A percentile compares a stretch with the other conserved stretches of the same genome.
phyloP scores from a whole-genome alignment of 345 rosid species.

The Limnanthes douglasii region DNA sequence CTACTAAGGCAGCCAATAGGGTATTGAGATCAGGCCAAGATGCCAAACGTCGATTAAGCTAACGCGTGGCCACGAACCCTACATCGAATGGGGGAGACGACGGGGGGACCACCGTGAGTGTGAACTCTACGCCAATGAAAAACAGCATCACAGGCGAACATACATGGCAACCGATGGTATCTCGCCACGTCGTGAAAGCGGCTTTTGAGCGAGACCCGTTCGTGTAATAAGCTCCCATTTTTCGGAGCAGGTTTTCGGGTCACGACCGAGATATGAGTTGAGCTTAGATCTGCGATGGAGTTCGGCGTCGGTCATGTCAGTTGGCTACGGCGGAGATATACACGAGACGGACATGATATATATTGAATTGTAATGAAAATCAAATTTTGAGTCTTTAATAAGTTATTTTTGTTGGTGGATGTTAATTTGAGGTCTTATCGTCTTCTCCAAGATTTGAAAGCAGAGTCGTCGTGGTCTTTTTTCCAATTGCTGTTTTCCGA shows the following conservation, averaged over 20 bases:
- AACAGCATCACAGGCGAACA: constrained; percentile 55
- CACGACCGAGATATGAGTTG: neutral
- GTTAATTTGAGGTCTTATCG: no score
- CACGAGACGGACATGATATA: no score
- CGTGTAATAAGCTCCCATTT: constrained; percentile 7
- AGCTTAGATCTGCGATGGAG: constrained; percentile 14
- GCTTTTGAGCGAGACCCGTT: constrained; percentile 8
- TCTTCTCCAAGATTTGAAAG: no score
- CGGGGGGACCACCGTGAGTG: constrained; percentile 73
- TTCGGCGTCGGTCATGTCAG: constrained; percentile 10
- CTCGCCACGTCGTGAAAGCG: constrained; percentile 41
- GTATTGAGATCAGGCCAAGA: constrained; percentile 68
- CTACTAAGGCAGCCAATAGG: constrained; percentile 56
- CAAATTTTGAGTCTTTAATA: no score
- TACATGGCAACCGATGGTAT: constrained; percentile 54
- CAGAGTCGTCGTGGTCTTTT: no score
- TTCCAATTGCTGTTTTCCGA: no score
- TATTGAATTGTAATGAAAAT: no score
- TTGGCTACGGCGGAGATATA: neutral
- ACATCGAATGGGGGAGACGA: constrained; percentile 68
- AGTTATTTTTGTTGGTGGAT: no score
- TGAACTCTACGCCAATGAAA: constrained; percentile 90
- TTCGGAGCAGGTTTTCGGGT: constrained; percentile 6
- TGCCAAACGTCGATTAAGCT: constrained; percentile 40
- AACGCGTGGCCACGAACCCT: constrained; percentile 64